Evolutionary conservation across 345 rosid genomes (phyloP), one percentile per base, ranked within the genome.

Genomic region (Heritiera fomes): DNA sequence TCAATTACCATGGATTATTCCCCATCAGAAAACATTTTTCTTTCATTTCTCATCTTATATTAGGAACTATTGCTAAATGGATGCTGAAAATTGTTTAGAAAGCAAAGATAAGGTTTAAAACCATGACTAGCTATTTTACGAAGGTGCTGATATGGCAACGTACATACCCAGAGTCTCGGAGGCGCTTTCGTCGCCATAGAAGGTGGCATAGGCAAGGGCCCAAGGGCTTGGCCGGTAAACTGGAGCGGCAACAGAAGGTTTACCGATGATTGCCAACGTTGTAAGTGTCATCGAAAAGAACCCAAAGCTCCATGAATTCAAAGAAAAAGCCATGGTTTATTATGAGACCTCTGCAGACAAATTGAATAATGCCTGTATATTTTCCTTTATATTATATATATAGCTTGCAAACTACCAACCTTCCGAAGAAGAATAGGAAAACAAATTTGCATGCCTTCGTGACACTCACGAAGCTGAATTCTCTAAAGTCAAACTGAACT

Each of bases 171-270:
- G 85, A 10, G 93, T 91, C 75, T 84, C 92, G 47, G 93, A 82
- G 75, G 81, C 93, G 55, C 87, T 83, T 80, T 88, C 90, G 17
- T 91, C 93, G 3, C 95, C 95, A 66, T 91, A 91, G 73, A 91
- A 90, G 74, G 95, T 91, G 55, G 93, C 95, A 70, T 88, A 90
- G 7, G 93, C 95, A 7, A 71, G 73, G n/a, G 77, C 47, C 95
- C 93, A 91, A 75, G 80, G 81, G 61, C 89, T 81, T 10, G 97
- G 87, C 59, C 52, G 75, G 79, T 87, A 93, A 5, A 77, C 10
- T 0, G 82, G 60, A 8, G 1, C 49, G 18, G 62, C 68, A 1
- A 50, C 81, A 1, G 50, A 76, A 3, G 82, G 38, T 62, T 61
- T 80, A 28, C 77, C 77, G 12, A 82, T 10, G 60, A 84, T 74